These are phyloP conservation scores for Auricularia sp. DNA, from an alignment of 768 basidiomycete genomes.

Conservation along the genomic window DNA sequence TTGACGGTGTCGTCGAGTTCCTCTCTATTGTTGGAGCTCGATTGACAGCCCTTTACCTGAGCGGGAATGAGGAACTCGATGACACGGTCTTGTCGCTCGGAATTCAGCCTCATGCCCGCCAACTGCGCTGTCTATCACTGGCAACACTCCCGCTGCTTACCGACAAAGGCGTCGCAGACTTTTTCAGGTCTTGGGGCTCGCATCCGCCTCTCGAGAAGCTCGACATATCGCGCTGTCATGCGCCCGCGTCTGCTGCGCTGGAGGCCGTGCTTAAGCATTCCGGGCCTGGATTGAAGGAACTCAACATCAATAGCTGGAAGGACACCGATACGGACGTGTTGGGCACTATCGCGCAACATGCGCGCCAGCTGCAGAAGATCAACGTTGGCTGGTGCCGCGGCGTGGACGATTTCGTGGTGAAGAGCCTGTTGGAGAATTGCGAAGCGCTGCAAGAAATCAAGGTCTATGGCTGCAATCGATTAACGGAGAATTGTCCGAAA, in stretches of 20 bases:
- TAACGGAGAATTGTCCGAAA: constrained; percentile 37
- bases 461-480: constrained; percentile 45
- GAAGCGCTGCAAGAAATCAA: constrained; percentile 33
- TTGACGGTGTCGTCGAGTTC: constrained; percentile 46
- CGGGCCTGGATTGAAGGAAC: constrained; percentile 40
- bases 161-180: constrained; percentile 54
- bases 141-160: constrained; percentile 51
- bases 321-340: constrained; percentile 43
- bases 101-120: constrained; percentile 37
- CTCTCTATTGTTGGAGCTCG: constrained; percentile 43
- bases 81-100: constrained; percentile 54
- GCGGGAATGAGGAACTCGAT: constrained; percentile 53
- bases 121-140: constrained; percentile 45
- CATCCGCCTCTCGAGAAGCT: constrained; percentile 38
- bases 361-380: constrained; percentile 40
- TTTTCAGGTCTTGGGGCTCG: constrained; percentile 51
- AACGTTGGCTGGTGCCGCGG: constrained; percentile 83
- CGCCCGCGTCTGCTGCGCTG: constrained; percentile 45
- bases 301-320: constrained; percentile 76
- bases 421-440: constrained; percentile 43
- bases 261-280: constrained; percentile 59
- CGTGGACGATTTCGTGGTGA: constrained; percentile 74
- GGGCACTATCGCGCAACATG: constrained; percentile 23
- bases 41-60: constrained; percentile 59
- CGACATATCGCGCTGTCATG: constrained; percentile 55